Evolutionary conservation across 257 asterid genomes (phyloP), one percentile per base, ranked within the genome.

Genomic region (Solanum paucissectum): DNA sequence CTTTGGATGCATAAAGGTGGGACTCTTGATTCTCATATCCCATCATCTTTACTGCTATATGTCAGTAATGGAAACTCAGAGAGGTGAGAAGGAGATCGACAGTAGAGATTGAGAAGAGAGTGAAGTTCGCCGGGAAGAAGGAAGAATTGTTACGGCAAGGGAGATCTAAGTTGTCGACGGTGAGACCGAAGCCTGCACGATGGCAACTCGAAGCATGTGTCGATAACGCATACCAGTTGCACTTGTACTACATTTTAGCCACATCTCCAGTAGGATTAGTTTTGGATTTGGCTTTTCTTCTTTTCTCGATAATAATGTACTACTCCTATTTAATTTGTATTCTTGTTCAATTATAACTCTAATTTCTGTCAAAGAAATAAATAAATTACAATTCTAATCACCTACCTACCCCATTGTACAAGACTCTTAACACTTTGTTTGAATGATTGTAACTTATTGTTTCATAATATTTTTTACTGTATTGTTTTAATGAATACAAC

Each of bases 21-120:
- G 93, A 92, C 88, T 93, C 94, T 90, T 93, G 94, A 87, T 90
- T 94, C 88, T 93, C 98, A 27, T 88, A 89, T 40, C 93, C 94
- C 98, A 95, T 95, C 98, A 95, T 95, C 5, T 38, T 93, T 38
- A 58, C 27, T 58, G 66, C 25, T 13, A 49, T 46, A 46, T 46
- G 55, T 44, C 52, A 46, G 20, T 46, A 12, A 13, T 46, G 20
- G 58, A 46, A 46, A 46, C 20, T 46, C 58, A 46, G 7, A 46
- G 55, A 13, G 55, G 55, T 46, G 55, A 46, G 55, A 46, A 46
- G 55, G 55, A 46, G 55, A 46, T 46, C 37, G 37, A 36, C 7
- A 4, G 37, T 36, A 36, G 37, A 36, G 44, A 40, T 36, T 46
- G n/a, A 52, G 62, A 55, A 55, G 66, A 58, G 79, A 72, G 79